phyloP scores from a whole-genome alignment of 2,329 filamentous ascomycete genomes.

The Fusarium mundagurra region DNA sequence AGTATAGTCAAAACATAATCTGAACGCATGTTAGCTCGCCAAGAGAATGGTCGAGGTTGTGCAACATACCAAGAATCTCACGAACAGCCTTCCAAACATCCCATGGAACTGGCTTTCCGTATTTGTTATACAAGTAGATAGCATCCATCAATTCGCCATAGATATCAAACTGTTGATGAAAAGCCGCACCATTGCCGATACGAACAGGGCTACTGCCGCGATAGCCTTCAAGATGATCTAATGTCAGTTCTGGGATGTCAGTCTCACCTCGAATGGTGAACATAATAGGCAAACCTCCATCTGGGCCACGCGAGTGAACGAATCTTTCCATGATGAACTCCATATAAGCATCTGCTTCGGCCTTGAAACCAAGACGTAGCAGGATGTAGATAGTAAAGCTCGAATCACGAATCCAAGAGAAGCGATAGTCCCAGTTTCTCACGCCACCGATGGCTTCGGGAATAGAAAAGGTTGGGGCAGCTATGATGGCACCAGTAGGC shows the following conservation, averaged over 20 bases:
- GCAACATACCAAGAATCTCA: constrained; percentile 64
- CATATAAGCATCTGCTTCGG: constrained; percentile 82
- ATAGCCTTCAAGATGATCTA: constrained; percentile 78
- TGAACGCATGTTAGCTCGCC: background rate
- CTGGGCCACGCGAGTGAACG: constrained; percentile 65
- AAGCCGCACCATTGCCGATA: constrained; percentile 80
- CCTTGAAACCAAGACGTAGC: constrained; percentile 77
- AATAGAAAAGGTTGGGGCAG: constrained; percentile 79
- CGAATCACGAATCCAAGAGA: constrained; percentile 80
- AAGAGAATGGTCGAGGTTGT: background rate
- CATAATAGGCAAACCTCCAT: constrained; percentile 79
- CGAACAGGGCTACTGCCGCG: constrained; percentile 75
- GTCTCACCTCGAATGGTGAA: constrained; percentile 81
- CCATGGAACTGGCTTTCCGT: constrained; percentile 79
- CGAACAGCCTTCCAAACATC: constrained; percentile 79
- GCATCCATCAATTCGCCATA: constrained; percentile 82
- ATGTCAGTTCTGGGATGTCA: constrained; percentile 75
- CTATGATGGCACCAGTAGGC: constrained; percentile 80
- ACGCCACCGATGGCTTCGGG: constrained; percentile 77
- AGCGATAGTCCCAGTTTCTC: constrained; percentile 78
- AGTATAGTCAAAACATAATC: constrained; percentile 77
- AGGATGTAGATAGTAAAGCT: constrained; percentile 84
- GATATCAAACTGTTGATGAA: constrained; percentile 81
- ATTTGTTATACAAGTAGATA: constrained; percentile 83
- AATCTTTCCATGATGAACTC: constrained; percentile 79